phyloP scores from a whole-genome alignment of 192 early-diverging fungal genomes.

The Phlyctochytrium arcticum region DNA sequence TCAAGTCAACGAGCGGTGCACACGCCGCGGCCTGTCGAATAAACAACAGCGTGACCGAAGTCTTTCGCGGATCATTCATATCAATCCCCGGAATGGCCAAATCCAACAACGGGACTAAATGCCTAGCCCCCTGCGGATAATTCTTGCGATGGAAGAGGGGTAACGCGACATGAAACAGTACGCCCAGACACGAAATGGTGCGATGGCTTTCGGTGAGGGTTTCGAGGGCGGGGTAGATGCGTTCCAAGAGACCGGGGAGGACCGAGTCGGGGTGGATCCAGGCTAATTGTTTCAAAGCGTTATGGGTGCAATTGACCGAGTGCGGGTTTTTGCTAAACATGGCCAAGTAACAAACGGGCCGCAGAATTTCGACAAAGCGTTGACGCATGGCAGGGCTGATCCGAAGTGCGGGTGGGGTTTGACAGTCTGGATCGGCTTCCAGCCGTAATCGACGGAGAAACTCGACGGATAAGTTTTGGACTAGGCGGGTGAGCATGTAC shows the following conservation, averaged over 20 bases:
- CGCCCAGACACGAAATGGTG: slow-evolving; percentile 77
- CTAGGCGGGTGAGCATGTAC: slow-evolving; percentile 62
- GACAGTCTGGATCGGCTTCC: slow-evolving; percentile 59
- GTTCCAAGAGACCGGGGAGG: slow-evolving; percentile 75
- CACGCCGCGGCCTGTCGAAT: slow-evolving; percentile 58
- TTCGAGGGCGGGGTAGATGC: slow-evolving; percentile 84
- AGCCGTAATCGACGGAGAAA: slow-evolving; percentile 57
- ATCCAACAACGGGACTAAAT: slow-evolving; percentile 71
- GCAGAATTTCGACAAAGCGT: slow-evolving; percentile 63
- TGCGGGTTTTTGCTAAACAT: slow-evolving; percentile 74
- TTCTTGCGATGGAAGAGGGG: slow-evolving; percentile 70
- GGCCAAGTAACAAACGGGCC: slow-evolving; percentile 54
- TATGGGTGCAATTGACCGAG: slow-evolving; percentile 54
- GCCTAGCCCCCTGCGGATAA: slow-evolving; percentile 82
- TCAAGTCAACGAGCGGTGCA: slow-evolving; percentile 65
- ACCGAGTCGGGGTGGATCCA: slow-evolving; percentile 75
- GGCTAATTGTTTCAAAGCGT: slow-evolving; percentile 67
- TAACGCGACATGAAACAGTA: slow-evolving; percentile 63
- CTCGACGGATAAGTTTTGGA: slow-evolving; percentile 60
- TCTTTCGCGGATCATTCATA: slow-evolving; percentile 86
- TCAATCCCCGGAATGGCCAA: slow-evolving; percentile 87
- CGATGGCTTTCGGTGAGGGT: slow-evolving; percentile 76
- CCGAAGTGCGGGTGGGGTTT: slow-evolving; percentile 53
- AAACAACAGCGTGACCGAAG: slow-evolving; percentile 66
- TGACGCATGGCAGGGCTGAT: slow-evolving; percentile 52